These are phyloP conservation scores for Yarrowia divulgata DNA, from an alignment of 805 yeast genomes.

Conservation along the genomic window DNA sequence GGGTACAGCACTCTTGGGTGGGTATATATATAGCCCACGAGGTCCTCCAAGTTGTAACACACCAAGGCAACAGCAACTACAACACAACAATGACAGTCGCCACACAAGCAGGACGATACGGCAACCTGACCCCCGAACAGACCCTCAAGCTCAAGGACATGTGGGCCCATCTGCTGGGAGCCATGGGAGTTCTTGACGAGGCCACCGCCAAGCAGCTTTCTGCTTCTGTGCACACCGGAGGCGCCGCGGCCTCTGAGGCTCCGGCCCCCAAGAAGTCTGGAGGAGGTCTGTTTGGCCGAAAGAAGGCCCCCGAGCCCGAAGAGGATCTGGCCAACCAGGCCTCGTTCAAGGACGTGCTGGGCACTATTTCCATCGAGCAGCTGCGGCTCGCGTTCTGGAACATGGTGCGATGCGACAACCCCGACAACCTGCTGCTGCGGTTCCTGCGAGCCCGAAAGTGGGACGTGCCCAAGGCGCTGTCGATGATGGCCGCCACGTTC, in stretches of 20 bases:
- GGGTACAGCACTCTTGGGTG: neutral
- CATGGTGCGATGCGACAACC: constrained; percentile 74
- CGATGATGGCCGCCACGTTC: constrained; percentile 75
- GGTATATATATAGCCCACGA: constrained; percentile 11
- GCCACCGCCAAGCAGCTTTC: constrained; percentile 45
- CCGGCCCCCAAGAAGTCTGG: constrained; percentile 45
- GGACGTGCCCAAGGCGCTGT: constrained; percentile 69
- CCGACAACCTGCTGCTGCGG: constrained; percentile 79
- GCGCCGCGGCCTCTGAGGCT: constrained; percentile 43
- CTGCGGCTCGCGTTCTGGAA: constrained; percentile 63
- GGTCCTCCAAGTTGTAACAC: too few species aligned
- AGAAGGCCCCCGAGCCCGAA: constrained; percentile 40
- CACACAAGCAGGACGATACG: constrained; percentile 51
- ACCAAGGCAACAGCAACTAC: neutral
- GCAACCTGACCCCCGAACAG: constrained; percentile 52
- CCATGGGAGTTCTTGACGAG: constrained; percentile 43
- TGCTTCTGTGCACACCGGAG: constrained; percentile 40
- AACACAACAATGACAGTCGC: constrained; percentile 19
- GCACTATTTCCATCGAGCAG: constrained; percentile 60
- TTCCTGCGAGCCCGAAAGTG: constrained; percentile 89
- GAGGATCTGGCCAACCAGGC: constrained; percentile 42
- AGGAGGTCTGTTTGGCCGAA: constrained; percentile 47
- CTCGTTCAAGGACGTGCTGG: constrained; percentile 57
- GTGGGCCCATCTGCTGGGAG: constrained; percentile 49
- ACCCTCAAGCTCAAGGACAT: constrained; percentile 52